Conservation (phyloP, 2,329 filamentous ascomycete genomes). For the Ophiobolus disseminans region DNA sequence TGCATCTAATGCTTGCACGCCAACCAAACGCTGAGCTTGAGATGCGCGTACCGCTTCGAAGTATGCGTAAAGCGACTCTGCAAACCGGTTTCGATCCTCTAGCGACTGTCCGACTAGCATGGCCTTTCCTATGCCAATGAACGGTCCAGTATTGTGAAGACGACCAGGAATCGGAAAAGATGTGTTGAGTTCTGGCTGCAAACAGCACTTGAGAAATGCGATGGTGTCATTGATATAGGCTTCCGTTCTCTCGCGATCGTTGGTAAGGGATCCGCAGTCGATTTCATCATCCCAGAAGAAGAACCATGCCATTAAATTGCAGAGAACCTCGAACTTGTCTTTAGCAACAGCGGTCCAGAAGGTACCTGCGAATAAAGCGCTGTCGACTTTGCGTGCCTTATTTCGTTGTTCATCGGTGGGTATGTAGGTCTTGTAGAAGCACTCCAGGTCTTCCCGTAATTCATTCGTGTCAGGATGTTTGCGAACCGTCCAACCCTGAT, state of each 20-base stretch:
- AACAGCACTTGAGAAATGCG: neutral
- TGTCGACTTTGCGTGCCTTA: constrained; percentile 11
- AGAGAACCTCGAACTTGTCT: neutral
- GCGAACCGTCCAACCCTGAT: neutral
- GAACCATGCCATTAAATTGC: constrained; percentile 2
- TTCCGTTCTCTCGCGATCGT: constrained; percentile 14
- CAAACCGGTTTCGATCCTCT: constrained; percentile 15
- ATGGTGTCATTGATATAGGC: constrained; percentile 4
- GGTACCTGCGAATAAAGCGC: constrained; percentile 8
- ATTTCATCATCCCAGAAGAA: constrained; percentile 22
- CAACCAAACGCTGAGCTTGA: constrained; percentile 10
- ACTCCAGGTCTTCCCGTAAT: neutral
- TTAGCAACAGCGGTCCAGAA: constrained; percentile 11
- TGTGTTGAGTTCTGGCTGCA: neutral
- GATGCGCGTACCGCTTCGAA: constrained; percentile 9
- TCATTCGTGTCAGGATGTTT: neutral
- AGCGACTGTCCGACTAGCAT: constrained; percentile 14
- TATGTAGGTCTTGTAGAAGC: neutral
- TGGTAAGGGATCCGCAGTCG: constrained; percentile 13
- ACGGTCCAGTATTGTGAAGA: constrained; percentile 15
- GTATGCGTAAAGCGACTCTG: constrained; percentile 14
- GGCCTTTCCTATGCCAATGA: constrained; percentile 13
- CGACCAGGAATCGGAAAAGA: constrained; percentile 5
- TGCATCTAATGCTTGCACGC: neutral
- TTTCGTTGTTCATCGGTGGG: neutral